Conservation (phyloP, 495 filamentous ascomycete genomes). For the Sabuloglossum arenarium region DNA sequence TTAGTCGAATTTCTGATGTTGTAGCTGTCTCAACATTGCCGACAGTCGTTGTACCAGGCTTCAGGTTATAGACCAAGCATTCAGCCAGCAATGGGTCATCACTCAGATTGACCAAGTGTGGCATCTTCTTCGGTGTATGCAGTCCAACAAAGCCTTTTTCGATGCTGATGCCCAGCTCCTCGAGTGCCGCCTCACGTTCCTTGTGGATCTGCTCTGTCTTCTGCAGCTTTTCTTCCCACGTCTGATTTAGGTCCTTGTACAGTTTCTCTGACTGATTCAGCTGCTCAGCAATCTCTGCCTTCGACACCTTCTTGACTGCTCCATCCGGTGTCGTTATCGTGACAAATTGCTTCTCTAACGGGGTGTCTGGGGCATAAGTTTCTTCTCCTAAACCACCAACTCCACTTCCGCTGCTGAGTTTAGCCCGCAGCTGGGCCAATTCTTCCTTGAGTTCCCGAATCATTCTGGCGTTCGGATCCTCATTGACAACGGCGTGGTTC, state of each 20-base stretch:
- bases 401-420: slow-evolving; percentile 50
- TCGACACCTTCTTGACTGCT: slow-evolving; percentile 82
- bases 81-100: slow-evolving; percentile 91
- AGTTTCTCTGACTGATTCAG: slow-evolving; percentile 91
- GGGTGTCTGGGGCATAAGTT: slow-evolving; percentile 75
- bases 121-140: slow-evolving; percentile 95
- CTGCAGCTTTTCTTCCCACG: slow-evolving; percentile 89
- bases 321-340: slow-evolving; percentile 79
- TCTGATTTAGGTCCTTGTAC: slow-evolving; percentile 90
- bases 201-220: slow-evolving; percentile 96
- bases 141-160: slow-evolving; percentile 95
- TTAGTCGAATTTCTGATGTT: slow-evolving; percentile 73
- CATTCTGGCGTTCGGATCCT: slow-evolving; percentile 97
- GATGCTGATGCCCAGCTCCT: slow-evolving; percentile 95
- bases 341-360: slow-evolving; percentile 86
- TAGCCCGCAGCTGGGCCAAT: slow-evolving; percentile 63
- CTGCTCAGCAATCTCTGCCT: slow-evolving; percentile 95
- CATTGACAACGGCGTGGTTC: slow-evolving; percentile 98
- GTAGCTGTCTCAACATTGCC: slow-evolving; percentile 76
- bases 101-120: slow-evolving; percentile 92
- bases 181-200: slow-evolving; percentile 82
- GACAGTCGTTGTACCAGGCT: slow-evolving; percentile 80
- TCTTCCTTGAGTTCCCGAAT: slow-evolving; percentile 97
- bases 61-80: slow-evolving; percentile 96
- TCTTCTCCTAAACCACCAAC: slow-evolving; percentile 39